Evolutionary conservation across 1,284 basidiomycete genomes (phyloP), one percentile per base, ranked within the genome.

Genomic region (Ceratobasidium sp.): DNA sequence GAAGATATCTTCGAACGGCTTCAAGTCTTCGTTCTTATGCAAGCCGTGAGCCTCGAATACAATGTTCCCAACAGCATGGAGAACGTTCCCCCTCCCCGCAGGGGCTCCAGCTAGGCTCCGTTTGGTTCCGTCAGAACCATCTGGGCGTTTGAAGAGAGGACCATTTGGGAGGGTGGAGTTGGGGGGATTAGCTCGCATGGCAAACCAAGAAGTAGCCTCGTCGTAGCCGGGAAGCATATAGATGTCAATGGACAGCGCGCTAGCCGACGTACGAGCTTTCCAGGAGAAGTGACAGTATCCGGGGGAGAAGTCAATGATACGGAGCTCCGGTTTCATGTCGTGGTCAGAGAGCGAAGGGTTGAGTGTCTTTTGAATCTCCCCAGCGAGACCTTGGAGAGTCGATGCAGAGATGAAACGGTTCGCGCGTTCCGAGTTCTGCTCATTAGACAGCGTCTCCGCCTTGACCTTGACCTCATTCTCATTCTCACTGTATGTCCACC

Each of bases 221-320:
- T 6, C 5, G 22, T 24, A 61, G n/a, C 24, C 37, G 24, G 34
- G 19, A 22, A 37, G 39, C 19, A 61, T 34, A n/a, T 61, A 41
- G 37, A 61, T 41, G 13, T 61, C 58, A n/a, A 61, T 39, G 1
- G 37, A n/a, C 19, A 61, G 16, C 34, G 39, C 16, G 58, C 7
- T 41, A 24, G 31, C 31, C 11, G 8, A 24, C 5, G 39, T 19
- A 24, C 34, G 19, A 22, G 39, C 58, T 24, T 37, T 41, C 58
- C 58, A 61, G n/a, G 58, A 61, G n/a, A 61, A 41, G 58, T 39
- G 58, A n/a, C 19, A 41, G 11, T 37, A 41, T 8, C 41, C 37
- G n/a, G 34, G 39, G 3, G 34, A 41, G 9, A 61, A n/a, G 22
- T 39, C 9, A 16, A 61, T n/a, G n/a, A 61, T 41, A 22, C 7